Conservation (phyloP, 805 yeast species). For the Metschnikowia baotianmanensis region DNA sequence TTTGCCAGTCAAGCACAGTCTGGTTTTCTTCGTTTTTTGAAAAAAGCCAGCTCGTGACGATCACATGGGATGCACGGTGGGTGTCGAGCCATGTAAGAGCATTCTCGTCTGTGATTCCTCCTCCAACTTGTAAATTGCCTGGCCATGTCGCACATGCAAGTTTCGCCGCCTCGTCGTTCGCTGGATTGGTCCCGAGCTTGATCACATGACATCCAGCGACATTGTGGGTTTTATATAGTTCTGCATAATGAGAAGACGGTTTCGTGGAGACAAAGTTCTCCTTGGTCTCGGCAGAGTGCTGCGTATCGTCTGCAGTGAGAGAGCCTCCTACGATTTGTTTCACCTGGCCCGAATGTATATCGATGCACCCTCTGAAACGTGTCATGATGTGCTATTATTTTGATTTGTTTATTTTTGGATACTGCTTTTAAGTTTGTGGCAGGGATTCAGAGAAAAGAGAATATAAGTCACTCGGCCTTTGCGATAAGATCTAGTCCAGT, state of each 20-base stretch:
- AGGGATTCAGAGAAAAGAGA: not conserved
- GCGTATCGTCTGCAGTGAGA: conserved; percentile 51
- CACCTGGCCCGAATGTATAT: conserved; percentile 91
- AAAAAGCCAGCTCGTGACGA: conserved; percentile 89
- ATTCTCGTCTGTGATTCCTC: conserved; percentile 78
- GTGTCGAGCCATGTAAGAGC: conserved; percentile 73
- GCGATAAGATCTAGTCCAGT: not conserved
- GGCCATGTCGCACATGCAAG: conserved; percentile 80
- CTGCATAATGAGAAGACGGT: conserved; percentile 73
- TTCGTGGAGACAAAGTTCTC: conserved; percentile 75
- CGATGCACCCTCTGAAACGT: conserved; percentile 89
- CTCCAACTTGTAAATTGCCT: conserved; percentile 76
- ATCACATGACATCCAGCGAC: conserved; percentile 88
- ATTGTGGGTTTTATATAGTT: conserved; percentile 55
- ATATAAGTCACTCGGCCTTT: too few relatives aligned
- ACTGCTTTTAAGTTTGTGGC: too few relatives aligned
- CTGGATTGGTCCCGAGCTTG: conserved; percentile 73
- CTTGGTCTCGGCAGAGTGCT: conserved; percentile 28
- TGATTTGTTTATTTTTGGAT: too few relatives aligned
- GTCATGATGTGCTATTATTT: conserved; percentile 67
- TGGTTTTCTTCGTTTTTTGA: conserved; percentile 51
- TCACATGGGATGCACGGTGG: conserved; percentile 78
- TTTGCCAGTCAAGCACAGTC: conserved; percentile 39
- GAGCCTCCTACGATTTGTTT: conserved; percentile 98
- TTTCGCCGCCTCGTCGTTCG: conserved; percentile 79